phyloP scores from a whole-genome alignment of 1,284 basidiomycete species.

The Somion occarium region DNA sequence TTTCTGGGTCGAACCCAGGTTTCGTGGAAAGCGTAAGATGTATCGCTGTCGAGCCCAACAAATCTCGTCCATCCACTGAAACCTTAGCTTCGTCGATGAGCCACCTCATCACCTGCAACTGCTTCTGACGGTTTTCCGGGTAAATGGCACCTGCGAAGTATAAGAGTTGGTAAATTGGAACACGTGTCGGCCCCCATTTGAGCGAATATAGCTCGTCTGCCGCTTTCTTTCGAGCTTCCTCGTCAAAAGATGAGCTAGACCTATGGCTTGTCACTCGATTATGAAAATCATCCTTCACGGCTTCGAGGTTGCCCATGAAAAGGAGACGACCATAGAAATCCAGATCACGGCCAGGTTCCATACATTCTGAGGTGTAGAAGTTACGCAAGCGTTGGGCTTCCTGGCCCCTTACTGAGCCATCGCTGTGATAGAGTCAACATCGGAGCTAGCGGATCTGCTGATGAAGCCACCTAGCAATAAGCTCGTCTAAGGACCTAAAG shows the following conservation, averaged over 20 bases:
- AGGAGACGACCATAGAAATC: conserved; percentile 28
- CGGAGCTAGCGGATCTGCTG: background rate
- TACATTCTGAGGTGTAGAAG: conserved; percentile 29
- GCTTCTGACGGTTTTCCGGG: conserved; percentile 17
- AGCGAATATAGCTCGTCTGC: conserved; percentile 28
- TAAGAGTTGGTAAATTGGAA: conserved; percentile 35
- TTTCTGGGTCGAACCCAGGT: conserved; percentile 36
- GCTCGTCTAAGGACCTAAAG: background rate
- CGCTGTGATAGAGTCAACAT: conserved; percentile 9
- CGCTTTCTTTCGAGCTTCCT: conserved; percentile 15
- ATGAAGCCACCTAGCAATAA: background rate
- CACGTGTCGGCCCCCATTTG: conserved; percentile 35
- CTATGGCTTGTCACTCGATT: conserved; percentile 18
- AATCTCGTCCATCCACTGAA: conserved; percentile 32
- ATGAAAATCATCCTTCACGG: conserved; percentile 26
- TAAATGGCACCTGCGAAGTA: conserved; percentile 25
- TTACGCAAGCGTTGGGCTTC: conserved; percentile 36
- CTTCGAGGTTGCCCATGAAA: conserved; percentile 23
- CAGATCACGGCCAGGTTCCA: conserved; percentile 33
- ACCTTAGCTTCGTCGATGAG: conserved; percentile 31
- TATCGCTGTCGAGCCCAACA: conserved; percentile 37
- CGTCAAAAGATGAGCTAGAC: conserved; percentile 6
- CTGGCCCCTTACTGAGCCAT: conserved; percentile 30
- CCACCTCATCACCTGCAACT: conserved; percentile 31
- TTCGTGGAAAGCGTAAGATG: conserved; percentile 38